Conservation (phyloP, 2,329 filamentous ascomycete genomes). For the Westerdykella aurantiaca region DNA sequence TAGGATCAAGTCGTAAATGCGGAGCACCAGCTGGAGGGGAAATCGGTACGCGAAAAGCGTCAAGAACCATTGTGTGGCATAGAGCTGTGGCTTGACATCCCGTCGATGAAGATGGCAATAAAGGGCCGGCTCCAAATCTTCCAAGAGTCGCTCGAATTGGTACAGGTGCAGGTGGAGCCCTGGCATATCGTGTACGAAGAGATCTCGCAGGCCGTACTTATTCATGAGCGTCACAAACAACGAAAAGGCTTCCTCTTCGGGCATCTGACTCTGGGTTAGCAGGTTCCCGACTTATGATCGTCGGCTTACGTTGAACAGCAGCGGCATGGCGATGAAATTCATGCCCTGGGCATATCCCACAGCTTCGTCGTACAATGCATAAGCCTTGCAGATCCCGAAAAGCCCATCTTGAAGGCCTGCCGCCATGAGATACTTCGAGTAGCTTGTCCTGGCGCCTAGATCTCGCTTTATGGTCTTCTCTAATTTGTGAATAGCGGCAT, state of each 20-base stretch:
- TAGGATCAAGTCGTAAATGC: slow-evolving; percentile 92
- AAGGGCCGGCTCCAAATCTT: slow-evolving; percentile 88
- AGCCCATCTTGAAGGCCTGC: slow-evolving; percentile 88
- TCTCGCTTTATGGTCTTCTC: slow-evolving; percentile 91
- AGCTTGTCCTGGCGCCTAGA: slow-evolving; percentile 86
- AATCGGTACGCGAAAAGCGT: slow-evolving; percentile 98
- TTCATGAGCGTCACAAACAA: slow-evolving; percentile 93
- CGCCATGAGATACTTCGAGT: slow-evolving; percentile 89
- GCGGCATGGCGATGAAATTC: slow-evolving; percentile 96
- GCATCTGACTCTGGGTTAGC: slow-evolving; percentile 57
- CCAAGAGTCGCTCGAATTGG: slow-evolving; percentile 88
- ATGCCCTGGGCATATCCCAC: slow-evolving; percentile 98
- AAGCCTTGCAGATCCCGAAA: slow-evolving; percentile 95
- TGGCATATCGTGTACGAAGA: slow-evolving; percentile 95
- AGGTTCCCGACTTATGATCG: slow-evolving; percentile 7
- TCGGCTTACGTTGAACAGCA: slow-evolving; percentile 76
- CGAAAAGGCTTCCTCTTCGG: slow-evolving; percentile 94
- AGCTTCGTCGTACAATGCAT: slow-evolving; percentile 87
- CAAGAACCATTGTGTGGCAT: slow-evolving; percentile 98
- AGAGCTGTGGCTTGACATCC: slow-evolving; percentile 83
- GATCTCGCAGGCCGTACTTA: slow-evolving; percentile 84
- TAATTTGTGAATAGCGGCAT: slow-evolving; percentile 68
- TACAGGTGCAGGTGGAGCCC: slow-evolving; percentile 89
- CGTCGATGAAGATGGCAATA: slow-evolving; percentile 90
- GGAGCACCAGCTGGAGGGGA: slow-evolving; percentile 87